Base-by-base conservation (phyloP, 1,284 basidiomycete genomes). In the Microbotryum silenes-acaulis region DNA sequence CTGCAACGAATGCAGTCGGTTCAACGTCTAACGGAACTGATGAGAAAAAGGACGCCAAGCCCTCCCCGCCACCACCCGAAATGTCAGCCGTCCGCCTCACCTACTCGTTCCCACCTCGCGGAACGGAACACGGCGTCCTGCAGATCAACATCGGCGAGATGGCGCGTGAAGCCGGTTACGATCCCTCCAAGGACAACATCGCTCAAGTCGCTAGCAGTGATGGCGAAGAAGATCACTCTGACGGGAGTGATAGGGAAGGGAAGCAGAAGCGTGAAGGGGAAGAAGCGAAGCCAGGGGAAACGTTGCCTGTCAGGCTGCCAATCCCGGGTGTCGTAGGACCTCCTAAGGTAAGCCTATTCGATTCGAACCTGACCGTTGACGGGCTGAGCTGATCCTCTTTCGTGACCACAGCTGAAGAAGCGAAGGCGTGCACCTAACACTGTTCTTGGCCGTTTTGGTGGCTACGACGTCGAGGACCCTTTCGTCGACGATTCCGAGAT, bases 401-500 rank as follows among this genome's bases (percentile, higher is more conserved):
- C 20, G 12, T 16, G 14, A 4, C 3, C 42, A 27, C 6, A n/a
- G 42, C 25, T 63, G 62, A 70, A 81, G 79, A 82, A 82, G 74
- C 85, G 85, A 75, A 85, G 86, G 5, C 65, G 68, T 16, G 66
- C 59, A 4, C 56, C 55, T 16, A 68, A 65, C n/a, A 66, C 56
- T 10, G 57, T 71, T 25, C 57, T 68, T 44, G 70, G 69, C 49
- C 70, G 73, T 42, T 68, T 68, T 33, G 77, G 76, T 53, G 75
- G 76, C 23, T 98, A 98, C 79, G 93, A 98, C 77, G 80, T 86
- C 21, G 80, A 82, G 1, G 94, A 98, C 77, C 88, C 90, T 0
- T 97, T 97, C 77, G 97, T 98, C 72, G 94, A 98, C 79, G 94
- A 98, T 77, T 91, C 91, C 0, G 93, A 98, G 74, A 81, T 96